Evolutionary conservation across 768 basidiomycete species (phyloP).

Genomic region (Heimioporus sp.): DNA sequence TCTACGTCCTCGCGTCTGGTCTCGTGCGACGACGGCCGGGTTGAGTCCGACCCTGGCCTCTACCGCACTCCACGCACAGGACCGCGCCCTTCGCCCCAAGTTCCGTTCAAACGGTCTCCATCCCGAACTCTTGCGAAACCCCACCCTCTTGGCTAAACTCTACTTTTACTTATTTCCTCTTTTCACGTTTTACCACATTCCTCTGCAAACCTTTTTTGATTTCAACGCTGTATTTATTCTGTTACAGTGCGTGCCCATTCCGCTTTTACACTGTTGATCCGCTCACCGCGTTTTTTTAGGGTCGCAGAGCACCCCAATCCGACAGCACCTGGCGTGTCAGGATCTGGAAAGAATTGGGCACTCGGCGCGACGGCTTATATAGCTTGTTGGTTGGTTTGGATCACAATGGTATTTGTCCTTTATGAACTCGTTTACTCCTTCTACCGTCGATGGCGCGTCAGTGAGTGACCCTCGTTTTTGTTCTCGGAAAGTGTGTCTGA

Average conservation of each 20-base stretch:
- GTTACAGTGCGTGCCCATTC: conserved; percentile 61
- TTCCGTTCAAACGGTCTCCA: conserved; percentile 71
- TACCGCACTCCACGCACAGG: conserved; percentile 31
- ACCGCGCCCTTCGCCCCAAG: conserved; percentile 50
- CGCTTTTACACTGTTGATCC: not conserved
- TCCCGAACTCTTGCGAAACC: conserved; percentile 63
- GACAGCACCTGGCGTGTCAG: conserved; percentile 62
- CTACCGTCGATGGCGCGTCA: conserved; percentile 71
- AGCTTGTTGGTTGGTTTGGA: conserved; percentile 76
- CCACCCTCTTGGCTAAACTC: conserved; percentile 50
- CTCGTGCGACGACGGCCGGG: conserved; percentile 50
- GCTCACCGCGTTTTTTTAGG: conserved; percentile 39
- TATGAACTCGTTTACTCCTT: conserved; percentile 81
- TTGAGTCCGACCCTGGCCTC: conserved; percentile 45
- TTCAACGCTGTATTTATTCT: conserved; percentile 86
- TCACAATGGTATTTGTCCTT: conserved; percentile 66
- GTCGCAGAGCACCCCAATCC: conserved; percentile 75
- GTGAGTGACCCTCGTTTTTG: conserved; percentile 45
- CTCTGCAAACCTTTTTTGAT: conserved; percentile 82
- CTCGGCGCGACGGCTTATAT: conserved; percentile 82
- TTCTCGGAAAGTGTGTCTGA: conserved; percentile 11
- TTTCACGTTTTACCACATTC: conserved; percentile 67
- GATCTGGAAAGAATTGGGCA: conserved; percentile 77
- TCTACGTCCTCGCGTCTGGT: conserved; percentile 52
- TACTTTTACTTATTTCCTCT: conserved; percentile 73